Conservation (phyloP, 306 rosid species). For the Casuarina equisetifolia region DNA sequence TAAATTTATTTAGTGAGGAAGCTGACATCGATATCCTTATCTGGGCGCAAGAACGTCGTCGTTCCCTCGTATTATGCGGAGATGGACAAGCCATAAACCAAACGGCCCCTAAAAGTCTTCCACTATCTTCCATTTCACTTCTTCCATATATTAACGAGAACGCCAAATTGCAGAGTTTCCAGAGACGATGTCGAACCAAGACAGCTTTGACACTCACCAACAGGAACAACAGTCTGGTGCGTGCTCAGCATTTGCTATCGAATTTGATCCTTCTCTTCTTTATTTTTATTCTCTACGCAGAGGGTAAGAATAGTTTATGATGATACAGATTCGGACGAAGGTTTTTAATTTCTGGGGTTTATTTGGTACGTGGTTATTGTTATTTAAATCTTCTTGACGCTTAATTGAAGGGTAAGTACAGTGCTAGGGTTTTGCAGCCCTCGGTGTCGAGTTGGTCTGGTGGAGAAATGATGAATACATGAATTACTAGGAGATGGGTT, state of each 20-base stretch:
- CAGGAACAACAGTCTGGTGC: conserved; percentile 24
- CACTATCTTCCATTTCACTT: background rate
- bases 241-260: background rate
- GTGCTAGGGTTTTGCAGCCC: background rate
- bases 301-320: background rate
- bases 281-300: background rate
- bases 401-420: background rate
- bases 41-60: background rate
- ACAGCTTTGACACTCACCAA: conserved; percentile 29
- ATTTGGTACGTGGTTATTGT: background rate
- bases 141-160: background rate
- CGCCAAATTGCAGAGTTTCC: background rate
- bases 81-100: background rate
- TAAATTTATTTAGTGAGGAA: no score
- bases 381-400: background rate
- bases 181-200: conserved; percentile 33
- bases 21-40: background rate
- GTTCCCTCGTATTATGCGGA: background rate
- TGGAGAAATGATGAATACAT: background rate
- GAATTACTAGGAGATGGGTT: background rate
- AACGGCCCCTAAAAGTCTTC: background rate
- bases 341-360: background rate
- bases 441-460: background rate
- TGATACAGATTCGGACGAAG: background rate
- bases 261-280: background rate